Evolutionary conservation across 106 monocot genomes (phyloP).

Genomic region (Allium fistulosum): DNA sequence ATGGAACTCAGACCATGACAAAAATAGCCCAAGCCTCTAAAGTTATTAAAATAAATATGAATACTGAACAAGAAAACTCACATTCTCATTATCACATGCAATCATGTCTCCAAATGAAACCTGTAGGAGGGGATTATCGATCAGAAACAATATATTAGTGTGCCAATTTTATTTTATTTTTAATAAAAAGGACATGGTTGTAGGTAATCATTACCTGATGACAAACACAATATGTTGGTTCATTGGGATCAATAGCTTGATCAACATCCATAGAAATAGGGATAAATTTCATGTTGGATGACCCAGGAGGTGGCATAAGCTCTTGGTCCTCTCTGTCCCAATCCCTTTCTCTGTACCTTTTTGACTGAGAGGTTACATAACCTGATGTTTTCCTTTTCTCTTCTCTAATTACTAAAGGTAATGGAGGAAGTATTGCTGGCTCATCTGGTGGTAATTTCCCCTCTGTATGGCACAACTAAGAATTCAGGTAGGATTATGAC

Average conservation of each 20-base stretch:
- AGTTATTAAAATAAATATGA: too few species aligned
- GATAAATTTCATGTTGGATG: constrained; percentile 68
- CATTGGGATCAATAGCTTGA: constrained; percentile 93
- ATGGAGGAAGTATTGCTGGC: constrained; percentile 76
- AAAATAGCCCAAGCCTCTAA: too few species aligned
- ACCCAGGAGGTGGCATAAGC: constrained; percentile 94
- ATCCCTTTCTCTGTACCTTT: constrained; percentile 75
- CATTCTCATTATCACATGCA: constrained; percentile 98
- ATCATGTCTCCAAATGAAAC: constrained; percentile 99
- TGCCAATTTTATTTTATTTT: too few species aligned
- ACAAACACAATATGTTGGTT: constrained; percentile 94
- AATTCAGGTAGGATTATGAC: too few species aligned
- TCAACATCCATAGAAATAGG: constrained; percentile 58
- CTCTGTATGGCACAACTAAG: constrained; percentile 24
- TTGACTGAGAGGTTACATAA: constrained; percentile 72
- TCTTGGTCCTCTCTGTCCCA: constrained; percentile 73
- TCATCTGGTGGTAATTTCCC: constrained; percentile 93
- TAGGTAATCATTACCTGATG: constrained; percentile 63
- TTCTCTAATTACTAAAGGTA: constrained; percentile 54
- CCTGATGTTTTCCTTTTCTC: constrained; percentile 61
- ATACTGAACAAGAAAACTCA: constrained; percentile 20
- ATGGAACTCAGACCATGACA: too few species aligned
- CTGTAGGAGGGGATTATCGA: constrained; percentile 22
- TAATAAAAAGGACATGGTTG: neutral
- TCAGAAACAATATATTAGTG: neutral